Conservation (phyloP, 164 flowering plant species). For the Umbellularia californica region DNA sequence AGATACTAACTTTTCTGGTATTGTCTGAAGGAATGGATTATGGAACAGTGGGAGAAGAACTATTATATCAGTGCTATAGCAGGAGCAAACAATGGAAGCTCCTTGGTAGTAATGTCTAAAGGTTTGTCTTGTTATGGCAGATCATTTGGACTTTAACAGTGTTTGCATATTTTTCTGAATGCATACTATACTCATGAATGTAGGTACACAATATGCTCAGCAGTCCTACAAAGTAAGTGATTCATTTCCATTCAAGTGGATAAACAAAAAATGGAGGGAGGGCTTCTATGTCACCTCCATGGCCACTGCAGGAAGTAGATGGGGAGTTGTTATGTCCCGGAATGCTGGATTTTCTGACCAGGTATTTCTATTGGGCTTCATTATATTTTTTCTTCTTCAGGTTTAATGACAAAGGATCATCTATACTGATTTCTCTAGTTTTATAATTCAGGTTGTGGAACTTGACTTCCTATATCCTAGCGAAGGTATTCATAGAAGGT, state of each 20-base stretch:
- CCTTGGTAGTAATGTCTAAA: conserved; percentile 94
- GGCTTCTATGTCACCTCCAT: conserved; percentile 84
- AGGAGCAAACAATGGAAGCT: conserved; percentile 78
- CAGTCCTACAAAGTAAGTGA: conserved; percentile 95
- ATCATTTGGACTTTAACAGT: too few relatives aligned
- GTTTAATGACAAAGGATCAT: too few relatives aligned
- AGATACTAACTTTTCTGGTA: background rate
- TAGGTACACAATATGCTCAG: conserved; percentile 77
- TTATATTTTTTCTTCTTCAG: too few relatives aligned
- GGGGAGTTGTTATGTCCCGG: conserved; percentile 94
- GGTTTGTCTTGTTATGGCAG: conserved; percentile 34
- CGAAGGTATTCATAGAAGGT: conserved; percentile 86
- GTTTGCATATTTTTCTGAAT: background rate
- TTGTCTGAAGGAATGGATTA: conserved; percentile 78
- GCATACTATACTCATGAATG: background rate
- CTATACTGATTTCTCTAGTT: too few relatives aligned
- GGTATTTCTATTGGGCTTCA: conserved; percentile 29
- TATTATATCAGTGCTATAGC: conserved; percentile 87
- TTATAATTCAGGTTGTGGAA: conserved; percentile 60
- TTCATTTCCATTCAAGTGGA: conserved; percentile 92
- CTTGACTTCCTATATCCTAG: conserved; percentile 87
- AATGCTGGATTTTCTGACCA: conserved; percentile 88
- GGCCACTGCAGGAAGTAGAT: conserved; percentile 87
- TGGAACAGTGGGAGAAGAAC: conserved; percentile 97
- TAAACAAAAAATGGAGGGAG: conserved; percentile 91